Evolutionary conservation across 192 early-diverging fungal genomes (phyloP).

Genomic region (Gaertneriomyces sp.): DNA sequence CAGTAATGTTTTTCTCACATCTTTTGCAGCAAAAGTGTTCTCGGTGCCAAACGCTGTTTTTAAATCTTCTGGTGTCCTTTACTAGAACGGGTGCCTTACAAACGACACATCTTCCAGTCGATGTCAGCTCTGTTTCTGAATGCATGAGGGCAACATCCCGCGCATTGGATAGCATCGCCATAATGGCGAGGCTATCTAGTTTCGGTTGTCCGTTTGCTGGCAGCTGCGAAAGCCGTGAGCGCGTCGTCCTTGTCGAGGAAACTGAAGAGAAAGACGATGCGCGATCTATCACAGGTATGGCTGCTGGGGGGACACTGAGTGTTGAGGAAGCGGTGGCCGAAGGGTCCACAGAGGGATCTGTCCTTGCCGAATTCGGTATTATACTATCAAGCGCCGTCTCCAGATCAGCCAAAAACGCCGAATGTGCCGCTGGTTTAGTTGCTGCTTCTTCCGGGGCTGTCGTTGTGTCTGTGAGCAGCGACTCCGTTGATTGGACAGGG

Average conservation of each 20-base stretch:
- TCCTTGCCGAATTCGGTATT: background rate
- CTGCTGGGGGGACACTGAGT: no score
- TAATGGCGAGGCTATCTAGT: constrained; percentile 15
- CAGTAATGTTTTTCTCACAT: background rate
- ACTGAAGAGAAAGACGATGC: no score
- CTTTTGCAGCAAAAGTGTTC: constrained; percentile 22
- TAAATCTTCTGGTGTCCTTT: background rate
- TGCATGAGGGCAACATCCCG: constrained; percentile 11
- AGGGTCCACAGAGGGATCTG: background rate
- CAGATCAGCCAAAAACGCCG: background rate
- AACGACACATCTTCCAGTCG: constrained; percentile 11
- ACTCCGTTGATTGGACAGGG: background rate
- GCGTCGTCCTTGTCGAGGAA: background rate
- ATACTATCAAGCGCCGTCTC: background rate
- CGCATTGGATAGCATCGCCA: constrained; percentile 24
- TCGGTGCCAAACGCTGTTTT: constrained; percentile 14
- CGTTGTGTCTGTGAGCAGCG: background rate
- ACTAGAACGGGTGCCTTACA: constrained; percentile 15
- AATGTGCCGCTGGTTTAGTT: background rate
- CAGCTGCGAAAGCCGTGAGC: background rate
- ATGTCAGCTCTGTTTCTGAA: constrained; percentile 3
- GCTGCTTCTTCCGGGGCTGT: no score
- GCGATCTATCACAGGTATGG: no score
- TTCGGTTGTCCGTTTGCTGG: background rate
- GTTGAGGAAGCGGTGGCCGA: no score